Conservation (phyloP, 1,139 yeast genomes). For the Nakaseomyces sp. region DNA sequence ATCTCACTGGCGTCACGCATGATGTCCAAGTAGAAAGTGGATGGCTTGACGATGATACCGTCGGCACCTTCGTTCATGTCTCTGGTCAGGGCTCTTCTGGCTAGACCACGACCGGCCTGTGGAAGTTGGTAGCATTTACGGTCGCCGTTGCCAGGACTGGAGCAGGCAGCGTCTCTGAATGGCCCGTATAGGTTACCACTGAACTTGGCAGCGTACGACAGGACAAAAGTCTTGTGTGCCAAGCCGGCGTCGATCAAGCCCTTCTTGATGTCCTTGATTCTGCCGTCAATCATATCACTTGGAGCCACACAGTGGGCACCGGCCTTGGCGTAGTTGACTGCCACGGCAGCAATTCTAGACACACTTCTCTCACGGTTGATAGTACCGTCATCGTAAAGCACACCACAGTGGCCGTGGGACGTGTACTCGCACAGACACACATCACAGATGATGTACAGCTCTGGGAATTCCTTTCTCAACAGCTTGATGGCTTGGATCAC, state of each 20-base stretch:
- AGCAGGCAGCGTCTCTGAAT: slow-evolving; percentile 94
- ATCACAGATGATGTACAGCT: slow-evolving; percentile 80
- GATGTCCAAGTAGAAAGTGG: slow-evolving; percentile 87
- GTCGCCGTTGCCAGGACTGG: slow-evolving; percentile 84
- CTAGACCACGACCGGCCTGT: slow-evolving; percentile 85
- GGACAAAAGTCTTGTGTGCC: slow-evolving; percentile 80
- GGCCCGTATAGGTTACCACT: slow-evolving; percentile 92
- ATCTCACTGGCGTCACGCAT: slow-evolving; percentile 80
- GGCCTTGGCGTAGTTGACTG: slow-evolving; percentile 89
- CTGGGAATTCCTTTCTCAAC: slow-evolving; percentile 61
- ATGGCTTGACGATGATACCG: slow-evolving; percentile 93
- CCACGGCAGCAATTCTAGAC: slow-evolving; percentile 83
- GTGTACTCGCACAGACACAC: slow-evolving; percentile 97
- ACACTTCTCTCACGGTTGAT: slow-evolving; percentile 71
- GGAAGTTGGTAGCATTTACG: slow-evolving; percentile 92
- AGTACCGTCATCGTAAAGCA: slow-evolving; percentile 75
- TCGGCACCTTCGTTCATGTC: slow-evolving; percentile 93
- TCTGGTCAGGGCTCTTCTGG: slow-evolving; percentile 79
- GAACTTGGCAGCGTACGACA: slow-evolving; percentile 94
- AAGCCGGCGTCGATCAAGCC: slow-evolving; percentile 78
- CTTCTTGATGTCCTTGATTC: slow-evolving; percentile 76
- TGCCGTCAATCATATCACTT: slow-evolving; percentile 96
- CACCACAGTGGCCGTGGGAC: slow-evolving; percentile 94
- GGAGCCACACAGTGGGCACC: slow-evolving; percentile 97
- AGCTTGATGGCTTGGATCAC: slow-evolving; percentile 71